These are phyloP conservation scores for Thraustotheca clavata DNA, from an alignment of 352 stramenopile species.

Conservation along the genomic window DNA sequence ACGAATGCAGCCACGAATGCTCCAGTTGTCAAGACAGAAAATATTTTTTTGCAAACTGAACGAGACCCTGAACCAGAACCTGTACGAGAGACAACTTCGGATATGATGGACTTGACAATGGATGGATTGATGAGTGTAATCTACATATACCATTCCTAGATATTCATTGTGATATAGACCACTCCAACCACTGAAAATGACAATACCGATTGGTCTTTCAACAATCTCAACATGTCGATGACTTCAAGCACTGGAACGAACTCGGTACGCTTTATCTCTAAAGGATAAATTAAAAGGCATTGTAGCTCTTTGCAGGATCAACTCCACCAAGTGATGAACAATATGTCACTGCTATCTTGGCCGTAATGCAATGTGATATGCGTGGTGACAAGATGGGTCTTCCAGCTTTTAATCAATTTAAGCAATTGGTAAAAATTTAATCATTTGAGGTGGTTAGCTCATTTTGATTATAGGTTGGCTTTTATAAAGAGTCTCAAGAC, in stretches of 20 bases:
- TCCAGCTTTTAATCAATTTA: slow-evolving; percentile 74
- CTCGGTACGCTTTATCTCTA: no score
- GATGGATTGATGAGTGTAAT: background rate
- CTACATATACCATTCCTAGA: background rate
- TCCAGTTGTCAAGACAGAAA: slow-evolving; percentile 1
- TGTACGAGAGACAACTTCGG: background rate
- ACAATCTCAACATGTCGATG: background rate
- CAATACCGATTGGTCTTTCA: background rate
- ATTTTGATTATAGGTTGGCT: slow-evolving; percentile 41
- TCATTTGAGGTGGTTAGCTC: background rate
- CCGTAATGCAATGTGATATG: slow-evolving; percentile 8
- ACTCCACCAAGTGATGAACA: background rate
- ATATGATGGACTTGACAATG: slow-evolving; percentile 17
- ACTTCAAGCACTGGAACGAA: background rate
- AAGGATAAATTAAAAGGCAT: no score
- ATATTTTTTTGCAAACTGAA: background rate
- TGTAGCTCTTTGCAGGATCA: background rate
- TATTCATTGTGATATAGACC: background rate
- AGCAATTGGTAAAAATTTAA: slow-evolving; percentile 62
- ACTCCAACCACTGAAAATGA: background rate
- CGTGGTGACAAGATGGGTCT: slow-evolving; percentile 57
- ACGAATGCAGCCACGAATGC: background rate
- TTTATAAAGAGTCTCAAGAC: slow-evolving; percentile 68
- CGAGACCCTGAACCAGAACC: background rate
- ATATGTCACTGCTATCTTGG: slow-evolving; percentile 10